A percentile compares a stretch with the other conserved stretches of the same genome.
These are phyloP conservation scores for Tephrocybe sp. DNA, from an alignment of 768 basidiomycete species.

Conservation along the genomic window DNA sequence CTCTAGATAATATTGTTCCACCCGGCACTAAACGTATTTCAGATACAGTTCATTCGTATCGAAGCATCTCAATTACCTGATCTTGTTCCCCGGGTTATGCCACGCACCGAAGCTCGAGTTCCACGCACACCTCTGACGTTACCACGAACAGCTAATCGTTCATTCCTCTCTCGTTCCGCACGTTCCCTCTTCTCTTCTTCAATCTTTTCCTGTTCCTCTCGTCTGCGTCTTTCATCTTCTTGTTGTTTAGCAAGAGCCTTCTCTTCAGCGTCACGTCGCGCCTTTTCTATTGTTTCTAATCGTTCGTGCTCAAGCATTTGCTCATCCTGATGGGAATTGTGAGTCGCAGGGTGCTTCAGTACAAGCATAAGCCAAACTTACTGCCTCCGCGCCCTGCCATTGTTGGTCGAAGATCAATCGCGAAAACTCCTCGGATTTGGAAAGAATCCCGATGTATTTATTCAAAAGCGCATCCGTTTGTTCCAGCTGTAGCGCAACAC, in stretches of 20 bases:
- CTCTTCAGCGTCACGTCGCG: constrained; percentile 47
- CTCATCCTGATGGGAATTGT: constrained; percentile 53
- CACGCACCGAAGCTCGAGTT: constrained; percentile 64
- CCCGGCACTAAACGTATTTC: not conserved
- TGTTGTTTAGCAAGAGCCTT: constrained; percentile 31
- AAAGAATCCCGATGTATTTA: constrained; percentile 70
- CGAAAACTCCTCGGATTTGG: constrained; percentile 67
- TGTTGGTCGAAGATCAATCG: constrained; percentile 73
- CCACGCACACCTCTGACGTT: constrained; percentile 73
- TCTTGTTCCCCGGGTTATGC: constrained; percentile 34
- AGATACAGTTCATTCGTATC: not conserved
- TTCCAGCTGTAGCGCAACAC: constrained; percentile 62
- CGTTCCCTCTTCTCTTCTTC: constrained; percentile 39
- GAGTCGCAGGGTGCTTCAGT: not conserved
- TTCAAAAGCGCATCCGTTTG: constrained; percentile 75
- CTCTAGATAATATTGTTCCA: constrained; percentile 3
- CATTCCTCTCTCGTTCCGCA: constrained; percentile 46
- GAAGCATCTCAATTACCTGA: constrained; percentile 28
- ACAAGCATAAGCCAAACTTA: constrained; percentile 32
- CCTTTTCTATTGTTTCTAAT: constrained; percentile 40
- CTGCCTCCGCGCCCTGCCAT: constrained; percentile 75
- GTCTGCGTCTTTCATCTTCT: constrained; percentile 47
- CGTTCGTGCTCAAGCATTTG: constrained; percentile 48
- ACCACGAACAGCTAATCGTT: constrained; percentile 42
- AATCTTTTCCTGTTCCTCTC: constrained; percentile 46